Evolutionary conservation across 768 basidiomycete genomes (phyloP), one percentile per base, ranked within the genome.

Genomic region (Pleurotus tuber-regium): DNA sequence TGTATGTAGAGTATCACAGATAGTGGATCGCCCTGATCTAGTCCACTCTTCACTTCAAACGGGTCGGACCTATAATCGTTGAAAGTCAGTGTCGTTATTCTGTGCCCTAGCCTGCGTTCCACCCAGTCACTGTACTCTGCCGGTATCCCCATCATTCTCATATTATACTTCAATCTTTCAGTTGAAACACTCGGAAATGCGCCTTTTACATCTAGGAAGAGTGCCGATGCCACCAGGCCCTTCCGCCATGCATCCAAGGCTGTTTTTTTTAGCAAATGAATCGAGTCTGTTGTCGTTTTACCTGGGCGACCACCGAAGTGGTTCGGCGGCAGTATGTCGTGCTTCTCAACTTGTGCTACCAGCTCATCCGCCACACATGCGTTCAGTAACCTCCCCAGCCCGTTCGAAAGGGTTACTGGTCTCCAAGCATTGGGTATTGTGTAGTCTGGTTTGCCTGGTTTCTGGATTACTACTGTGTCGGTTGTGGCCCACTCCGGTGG

Each of bases 391-490:
- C 53, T 54, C 10, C 46, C 57, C 29, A 53, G 26, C 0, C 49
- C 53, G 36, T 63, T 54, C 9, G 66, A 47, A 1, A 72, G 64
- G 0, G 62, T 58, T 5, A 72, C 65, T 0, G 67, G 72, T 4
- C 69, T 56, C 53, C 63, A 70, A 1, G 69, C 63, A 16, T 64
- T 66, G 4, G 71, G 64, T 0, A 57, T 50, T 2, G 61, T 43
- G 59, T 74, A 75, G 54, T 65, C 63, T 0, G 57, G 50, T 52
- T 67, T 66, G 4, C 70, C 69, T 6, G 73, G 72, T 54, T 75
- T 75, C 2, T 60, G 48, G 0, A 74, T 54, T 0, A 70, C 67
- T 0, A 70, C 46, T 0, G 69, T 70, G 1, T 26, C 54, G 0
- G 58, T 66, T 0, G 24, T 14, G 25, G 57, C 58, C 67, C 69